Evolutionary conservation across 2,329 filamentous ascomycete species (phyloP), one percentile per base, ranked within the genome.

Genomic region (Zasmidium citrigriseum): DNA sequence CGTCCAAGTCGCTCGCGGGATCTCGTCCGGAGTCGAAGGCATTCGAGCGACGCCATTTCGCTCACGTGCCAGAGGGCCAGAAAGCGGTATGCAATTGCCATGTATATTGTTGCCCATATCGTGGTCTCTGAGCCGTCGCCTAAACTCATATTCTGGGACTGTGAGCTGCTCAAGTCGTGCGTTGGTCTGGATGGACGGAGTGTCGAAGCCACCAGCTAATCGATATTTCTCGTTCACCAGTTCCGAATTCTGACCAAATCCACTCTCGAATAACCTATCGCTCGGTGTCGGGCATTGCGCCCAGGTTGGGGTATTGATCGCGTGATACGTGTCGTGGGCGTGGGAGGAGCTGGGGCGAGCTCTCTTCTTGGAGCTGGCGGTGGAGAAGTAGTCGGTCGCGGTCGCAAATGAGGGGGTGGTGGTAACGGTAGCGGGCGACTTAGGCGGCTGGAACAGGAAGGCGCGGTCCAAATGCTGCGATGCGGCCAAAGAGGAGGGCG

Each of bases 191-290:
- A 75, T 64, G 20, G 75, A 72, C 14, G 79, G 78, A 10, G 75
- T 78, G 57, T 83, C 81, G 67, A 81, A 71, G 1, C 81, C 81
- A 41, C 78, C 79, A 34, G 79, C 80, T 3, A 83, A 71, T 20
- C 72, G 70, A 69, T 84, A 83, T 62, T 73, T 75, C 49, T 82
- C 80, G 68, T 83, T 81, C 14, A 82, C 80, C 51, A 82, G 75
- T 2, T 76, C 76, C 24, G 79, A 80, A 55, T 59, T 55, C 68
- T 78, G 62, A 52, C 70, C 52, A 22, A 46, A 57, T 25, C 45
- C 60, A 49, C 65, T 64, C 16, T 54, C 58, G 52, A 64, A 67
- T 20, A 63, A 52, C n/a, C 46, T 53, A 52, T 68, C 64, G 56
- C 60, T 61, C 7, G 64, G 64, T 21, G 64, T 69, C 11, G 60